Base-by-base conservation (phyloP, 768 basidiomycete species). In the Hydnum rufescens region DNA sequence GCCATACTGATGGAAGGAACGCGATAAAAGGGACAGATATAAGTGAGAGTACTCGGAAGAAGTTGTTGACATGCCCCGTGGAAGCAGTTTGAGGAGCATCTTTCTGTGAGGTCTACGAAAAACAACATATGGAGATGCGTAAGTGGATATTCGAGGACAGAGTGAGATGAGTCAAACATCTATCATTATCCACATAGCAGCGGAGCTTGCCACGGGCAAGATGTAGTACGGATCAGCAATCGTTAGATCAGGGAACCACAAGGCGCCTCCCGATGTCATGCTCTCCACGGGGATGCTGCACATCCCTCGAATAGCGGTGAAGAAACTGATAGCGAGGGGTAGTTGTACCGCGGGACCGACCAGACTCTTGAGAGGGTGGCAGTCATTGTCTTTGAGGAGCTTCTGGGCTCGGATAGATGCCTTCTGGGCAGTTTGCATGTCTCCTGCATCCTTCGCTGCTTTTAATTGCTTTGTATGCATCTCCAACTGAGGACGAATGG, bases 251-350 rank as follows among this genome's bases (percentile, higher is more conserved):
- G 78, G 77, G 34, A 92, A 63, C 66, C 78, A 77, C 43, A 64
- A 69, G 29, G 88, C 63, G 0, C 92, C 89, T 54, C 85, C 88
- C 55, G 77, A 68, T 57, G 74, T 71, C 60, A 96, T 63, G 66
- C 88, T 87, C 51, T 71, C 71, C 19, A 95, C 64, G 0, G 86
- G 85, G 43, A 79, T 63, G 48, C 71, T 68, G 58, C 80, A 78
- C 69, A 97, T 72, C 46, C 67, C 68, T 65, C 76, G 77, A 52
- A 93, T 63, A 18, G 75, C 86, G 58, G 88, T 80, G 72, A 97
- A 97, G 67, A 86, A 66, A 13, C 80, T 78, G 30, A 95, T 65
- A 44, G 82, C 79, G 42, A 88, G 69, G 1, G 85, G 77, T 22
- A 88, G 62, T 64, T 93, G 89, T 0, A 80, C 58, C 52, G 89